Evolutionary conservation across 2,329 filamentous ascomycete species (phyloP), one percentile per base, ranked within the genome.

Genomic region (Alternaria arbusti): DNA sequence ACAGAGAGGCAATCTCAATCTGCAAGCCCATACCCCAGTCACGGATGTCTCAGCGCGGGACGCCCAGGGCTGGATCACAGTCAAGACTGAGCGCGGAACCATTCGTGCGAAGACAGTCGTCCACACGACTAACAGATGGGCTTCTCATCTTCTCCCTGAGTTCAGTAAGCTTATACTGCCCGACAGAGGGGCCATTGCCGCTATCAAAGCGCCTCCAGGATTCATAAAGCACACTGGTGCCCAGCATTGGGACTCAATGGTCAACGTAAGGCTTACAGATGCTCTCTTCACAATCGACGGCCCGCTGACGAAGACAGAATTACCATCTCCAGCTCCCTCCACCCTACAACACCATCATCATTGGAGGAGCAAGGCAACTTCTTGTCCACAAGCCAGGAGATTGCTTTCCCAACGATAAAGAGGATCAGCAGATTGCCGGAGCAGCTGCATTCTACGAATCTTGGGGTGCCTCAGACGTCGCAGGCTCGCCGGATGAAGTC

Each of bases 101-200:
- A 51, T 66, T 13, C 63, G 60, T 40, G 60, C 60, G 23, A 59
- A 20, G 23, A 55, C 32, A 25, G 63, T 66, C 3, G 36, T 66
- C 13, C 60, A 66, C 57, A 63, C 60, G 11, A 64, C 63, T 20
- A 63, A 63, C 54, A 54, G 63, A 59, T 66, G 63, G 63, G 60
- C 57, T n/a, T 60, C 60, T 20, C 63, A 66, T 51, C 47, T 66
- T 8, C 63, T 66, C 12, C 63, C 63, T 1, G 63, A 66, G 15
- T 66, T 66, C 32, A 49, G 6, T 3, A 63, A 57, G 1, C 32
- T 66, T 12, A 66, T 66, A 10, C 3, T 66, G 23, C 60, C 63
- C 20, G 52, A 60, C n/a, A 45, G 61, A 22, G 45, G 51, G 7
- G 43, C 36, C 3, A 20, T 64, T 9, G 58, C 54, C 12, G 61